Evolutionary conservation across 768 basidiomycete species (phyloP).

Genomic region (Gloeopeniophorella convolvens): DNA sequence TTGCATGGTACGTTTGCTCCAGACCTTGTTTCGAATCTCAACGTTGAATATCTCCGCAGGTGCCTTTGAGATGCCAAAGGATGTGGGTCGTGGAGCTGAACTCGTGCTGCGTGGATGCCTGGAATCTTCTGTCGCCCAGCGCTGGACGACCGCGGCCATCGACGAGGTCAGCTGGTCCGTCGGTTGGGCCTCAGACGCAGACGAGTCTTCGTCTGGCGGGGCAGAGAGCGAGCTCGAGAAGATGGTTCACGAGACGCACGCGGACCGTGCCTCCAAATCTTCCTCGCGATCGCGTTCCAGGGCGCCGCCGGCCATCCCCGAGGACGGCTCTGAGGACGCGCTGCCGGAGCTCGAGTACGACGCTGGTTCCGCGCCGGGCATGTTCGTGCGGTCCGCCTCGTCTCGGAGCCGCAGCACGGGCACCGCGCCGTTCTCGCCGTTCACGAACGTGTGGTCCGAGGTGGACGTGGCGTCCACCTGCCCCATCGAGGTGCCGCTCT

Average conservation of each 20-base stretch:
- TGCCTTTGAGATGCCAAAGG: constrained; percentile 49
- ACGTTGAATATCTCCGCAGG: constrained; percentile 36
- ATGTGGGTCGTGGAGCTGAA: constrained; percentile 55
- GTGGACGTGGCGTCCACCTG: constrained; percentile 9
- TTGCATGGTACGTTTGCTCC: constrained; percentile 54
- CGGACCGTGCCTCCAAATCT: constrained; percentile 6
- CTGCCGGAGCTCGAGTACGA: constrained; percentile 19
- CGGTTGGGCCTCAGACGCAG: constrained; percentile 52
- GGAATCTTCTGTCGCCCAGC: constrained; percentile 46
- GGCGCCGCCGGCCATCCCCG: background rate
- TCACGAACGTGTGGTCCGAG: constrained; percentile 15
- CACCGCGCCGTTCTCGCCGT: constrained; percentile 10
- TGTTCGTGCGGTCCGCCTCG: constrained; percentile 6
- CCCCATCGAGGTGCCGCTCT: constrained; percentile 11
- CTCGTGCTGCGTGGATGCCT: constrained; percentile 77
- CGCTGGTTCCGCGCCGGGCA: constrained; percentile 5
- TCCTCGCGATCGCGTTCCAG: constrained; percentile 14
- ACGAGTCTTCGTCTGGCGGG: constrained; percentile 29
- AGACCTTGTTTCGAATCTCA: constrained; percentile 13
- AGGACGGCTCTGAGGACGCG: constrained; percentile 10
- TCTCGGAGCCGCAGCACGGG: constrained; percentile 17
- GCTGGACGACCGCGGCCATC: constrained; percentile 81
- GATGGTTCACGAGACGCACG: constrained; percentile 35
- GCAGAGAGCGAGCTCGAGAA: constrained; percentile 28
- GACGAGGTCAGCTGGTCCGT: constrained; percentile 78